Evolutionary conservation across 139 green algal species (phyloP), one percentile per base, ranked within the genome.

Genomic region (Micractinium conductrix): DNA sequence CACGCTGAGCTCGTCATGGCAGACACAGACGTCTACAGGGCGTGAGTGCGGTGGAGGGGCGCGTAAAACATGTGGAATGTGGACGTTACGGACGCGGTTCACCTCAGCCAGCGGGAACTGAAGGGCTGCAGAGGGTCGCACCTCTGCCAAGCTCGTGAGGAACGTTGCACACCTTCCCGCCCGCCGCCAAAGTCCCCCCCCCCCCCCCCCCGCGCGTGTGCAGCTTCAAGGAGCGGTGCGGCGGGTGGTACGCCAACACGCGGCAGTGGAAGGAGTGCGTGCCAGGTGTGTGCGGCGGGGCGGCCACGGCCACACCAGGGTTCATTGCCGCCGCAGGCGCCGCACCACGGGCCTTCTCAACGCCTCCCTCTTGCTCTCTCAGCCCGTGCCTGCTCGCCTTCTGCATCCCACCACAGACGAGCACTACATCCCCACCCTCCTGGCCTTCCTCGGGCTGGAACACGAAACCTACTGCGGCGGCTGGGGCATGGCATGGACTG

Each of bases 381-480:
- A 62, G 26, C 26, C 19, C 53, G 2, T 58, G 48, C 53, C 53
- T 70, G 42, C 43, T 24, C 33, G 22, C 70, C 35, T 1, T 60
- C 26, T 73, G 48, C 73, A 37, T 58, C 42, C 10, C 4, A 7
- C 28, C 33, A 5, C 65, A 71, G 65, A 78, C 22, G 58, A 85
- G 68, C 86, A 89, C 72, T 89, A 87, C 74, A 68, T 89, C 19
- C 70, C 86, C 72, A 87, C 82, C 17, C 74, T 89, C 62, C 58
- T 89, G 12, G 74, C 81, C 8, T 60, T 80, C 1, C 45, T 72
- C 74, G 81, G 80, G 19, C 80, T 73, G 71, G 33, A 76, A 40
- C 55, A 70, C 55, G 76, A 78, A 78, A 89, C 82, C n/a, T 74
- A 83, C 83, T 86, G 70, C 58, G 43, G 80, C 58, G 53, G 76